These are phyloP conservation scores for Aureobasidium lini DNA, from an alignment of 2,329 filamentous ascomycete genomes.

Conservation along the genomic window DNA sequence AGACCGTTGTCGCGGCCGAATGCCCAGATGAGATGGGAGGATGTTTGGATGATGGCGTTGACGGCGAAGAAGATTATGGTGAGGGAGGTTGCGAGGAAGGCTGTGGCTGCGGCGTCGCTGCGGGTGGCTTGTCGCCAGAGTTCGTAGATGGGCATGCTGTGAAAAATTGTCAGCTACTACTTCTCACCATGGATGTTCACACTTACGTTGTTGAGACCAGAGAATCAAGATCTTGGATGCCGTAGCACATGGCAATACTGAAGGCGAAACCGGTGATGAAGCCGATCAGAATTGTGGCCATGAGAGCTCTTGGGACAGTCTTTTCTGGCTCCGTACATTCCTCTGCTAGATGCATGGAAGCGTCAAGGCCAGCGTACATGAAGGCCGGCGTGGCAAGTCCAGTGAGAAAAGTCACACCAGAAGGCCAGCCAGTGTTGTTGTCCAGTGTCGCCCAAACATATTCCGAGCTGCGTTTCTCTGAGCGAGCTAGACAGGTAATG, in stretches of 20 bases:
- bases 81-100: not conserved
- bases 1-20: constrained; percentile 51
- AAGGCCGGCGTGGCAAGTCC: constrained; percentile 21
- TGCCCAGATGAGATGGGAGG: constrained; percentile 37
- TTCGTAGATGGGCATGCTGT: constrained; percentile 13
- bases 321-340: constrained; percentile 32
- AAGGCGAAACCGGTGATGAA: constrained; percentile 44
- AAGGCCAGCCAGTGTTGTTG: constrained; percentile 42
- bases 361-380: constrained; percentile 21
- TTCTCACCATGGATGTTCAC: not conserved
- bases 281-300: constrained; percentile 42
- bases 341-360: constrained; percentile 20
- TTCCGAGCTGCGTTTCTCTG: constrained; percentile 26
- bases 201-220: constrained; percentile 21
- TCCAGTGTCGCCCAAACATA: constrained; percentile 48
- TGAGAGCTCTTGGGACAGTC: constrained; percentile 44
- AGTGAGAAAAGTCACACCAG: constrained; percentile 20
- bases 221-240: constrained; percentile 33
- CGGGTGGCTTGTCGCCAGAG: constrained; percentile 11
- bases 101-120: constrained; percentile 4
- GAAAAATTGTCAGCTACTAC: not conserved
- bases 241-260: constrained; percentile 44
- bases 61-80: not conserved
- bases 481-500: constrained; percentile 40
- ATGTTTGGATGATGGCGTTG: constrained; percentile 26